Percentiles rank a stretch among this genome's conserved stretches.
These are phyloP conservation scores for Lodderomyces beijingensis DNA, from an alignment of 1,139 yeast genomes.

Conservation along the genomic window DNA sequence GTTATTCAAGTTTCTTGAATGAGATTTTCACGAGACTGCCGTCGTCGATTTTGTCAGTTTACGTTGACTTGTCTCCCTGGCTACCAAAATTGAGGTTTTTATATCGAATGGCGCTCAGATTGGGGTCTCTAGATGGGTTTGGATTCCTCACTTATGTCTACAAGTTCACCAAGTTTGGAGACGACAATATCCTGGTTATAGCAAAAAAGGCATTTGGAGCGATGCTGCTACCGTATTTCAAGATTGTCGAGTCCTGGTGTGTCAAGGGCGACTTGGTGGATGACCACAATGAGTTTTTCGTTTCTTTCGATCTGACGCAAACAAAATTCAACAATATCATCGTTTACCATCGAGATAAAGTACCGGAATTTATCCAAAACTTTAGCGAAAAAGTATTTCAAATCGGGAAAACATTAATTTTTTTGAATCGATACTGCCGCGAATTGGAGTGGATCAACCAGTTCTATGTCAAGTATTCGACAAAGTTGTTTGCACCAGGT, in stretches of 20 bases:
- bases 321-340: conserved; percentile 36
- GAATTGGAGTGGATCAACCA: conserved; percentile 39
- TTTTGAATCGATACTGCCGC: conserved; percentile 58
- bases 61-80: conserved; percentile 40
- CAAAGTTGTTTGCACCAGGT: conserved; percentile 20
- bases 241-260: conserved; percentile 64
- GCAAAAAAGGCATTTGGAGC: conserved; percentile 44
- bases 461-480: conserved; percentile 35
- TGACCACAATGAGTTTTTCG: conserved; percentile 68
- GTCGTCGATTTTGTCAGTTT: conserved; percentile 38
- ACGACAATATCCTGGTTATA: conserved; percentile 41
- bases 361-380: conserved; percentile 53
- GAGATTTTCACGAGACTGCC: conserved; percentile 34
- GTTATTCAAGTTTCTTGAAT: conserved; percentile 56
- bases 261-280: conserved; percentile 57
- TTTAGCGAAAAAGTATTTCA: conserved; percentile 62
- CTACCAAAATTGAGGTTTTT: conserved; percentile 56
- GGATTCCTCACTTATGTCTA: conserved; percentile 53
- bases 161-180: conserved; percentile 60
- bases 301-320: conserved; percentile 32
- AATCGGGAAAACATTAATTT: conserved; percentile 75
- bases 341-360: conserved; percentile 29
- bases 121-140: conserved; percentile 42
- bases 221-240: conserved; percentile 59
- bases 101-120: conserved; percentile 34